Evolutionary conservation across 2,329 filamentous ascomycete species (phyloP), one percentile per base, ranked within the genome.

Genomic region (Thielaviopsis cerberus): DNA sequence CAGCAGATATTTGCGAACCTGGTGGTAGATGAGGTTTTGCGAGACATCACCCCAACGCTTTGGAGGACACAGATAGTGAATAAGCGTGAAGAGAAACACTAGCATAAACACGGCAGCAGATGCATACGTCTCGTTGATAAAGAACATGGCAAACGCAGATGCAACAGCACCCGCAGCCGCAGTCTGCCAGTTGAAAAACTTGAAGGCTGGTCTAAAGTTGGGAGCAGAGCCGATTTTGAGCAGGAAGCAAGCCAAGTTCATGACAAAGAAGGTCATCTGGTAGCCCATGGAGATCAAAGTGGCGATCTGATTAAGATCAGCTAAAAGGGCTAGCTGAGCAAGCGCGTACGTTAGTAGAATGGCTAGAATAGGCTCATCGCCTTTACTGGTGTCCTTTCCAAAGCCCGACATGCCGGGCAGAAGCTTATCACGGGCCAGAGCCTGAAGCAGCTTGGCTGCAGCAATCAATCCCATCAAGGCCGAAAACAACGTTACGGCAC

Each of bases 21-120:
- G 88, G 61, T 80, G 63, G 65, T 94, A 94, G 56, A 94, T 94
- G 61, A 94, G 72, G 64, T 87, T 90, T 65, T 94, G 88, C 8
- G 86, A 90, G 20, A 94, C 88, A 68, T 94, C 88, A 1, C 88
- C 88, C 88, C 88, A 94, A 37, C 85, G 80, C 66, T 94, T 94
- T 0, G 88, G 88, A 0, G 87, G 86, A 30, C 85, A 85, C 0
- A 85, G 82, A 64, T 91, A 94, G 66, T 94, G 88, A 26, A 94
- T 92, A 34, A 94, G 71, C 17, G 90, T 70, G 67, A 94, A 94
- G 1, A 94, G 73, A n/a, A 86, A 69, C 7, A 91, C 73, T 7
- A 94, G 73, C 20, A 90, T 73, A 13, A 78, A 82, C 20, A 92
- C 82, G 54, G 86, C 89, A 1, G 80, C 81, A 1, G 83, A 80